phyloP scores from a whole-genome alignment of 2,329 filamentous ascomycete genomes.

The Cordyceps tenuipes region DNA sequence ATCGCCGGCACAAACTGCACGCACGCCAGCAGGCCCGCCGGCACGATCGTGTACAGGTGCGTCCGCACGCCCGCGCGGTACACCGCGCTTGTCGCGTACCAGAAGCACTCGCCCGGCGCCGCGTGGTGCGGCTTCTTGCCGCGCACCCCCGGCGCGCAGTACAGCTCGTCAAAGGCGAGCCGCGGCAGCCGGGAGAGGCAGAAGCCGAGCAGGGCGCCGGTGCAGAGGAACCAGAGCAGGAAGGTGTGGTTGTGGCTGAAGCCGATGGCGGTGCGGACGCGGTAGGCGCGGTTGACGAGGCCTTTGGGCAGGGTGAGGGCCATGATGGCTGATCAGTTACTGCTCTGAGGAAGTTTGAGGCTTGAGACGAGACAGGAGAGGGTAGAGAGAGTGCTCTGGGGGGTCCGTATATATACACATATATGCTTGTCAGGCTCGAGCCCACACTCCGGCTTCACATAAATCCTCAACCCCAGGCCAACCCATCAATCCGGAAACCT shows the following conservation, averaged over 20 bases:
- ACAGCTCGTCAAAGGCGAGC: slow-evolving; percentile 33
- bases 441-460: no score
- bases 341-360: not conserved
- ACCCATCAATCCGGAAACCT: no score
- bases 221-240: slow-evolving; percentile 25
- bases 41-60: slow-evolving; percentile 35
- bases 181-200: slow-evolving; percentile 38
- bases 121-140: not conserved
- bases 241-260: slow-evolving; percentile 18
- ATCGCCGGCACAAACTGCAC: slow-evolving; percentile 40
- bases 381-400: no score
- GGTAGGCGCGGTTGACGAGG: slow-evolving; percentile 7
- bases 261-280: slow-evolving; percentile 15
- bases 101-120: slow-evolving; percentile 32
- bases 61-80: slow-evolving; percentile 33
- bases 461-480: no score
- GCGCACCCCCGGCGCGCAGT: slow-evolving; percentile 16
- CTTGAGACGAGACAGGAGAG: no score
- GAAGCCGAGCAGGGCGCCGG: slow-evolving; percentile 36
- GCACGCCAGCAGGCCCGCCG: slow-evolving; percentile 32
- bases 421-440: no score
- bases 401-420: no score
- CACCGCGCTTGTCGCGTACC: slow-evolving; percentile 19
- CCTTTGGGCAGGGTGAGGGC: not conserved
- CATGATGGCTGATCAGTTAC: not conserved